phyloP scores from a whole-genome alignment of 306 rosid genomes.

The Dryas drummondii region DNA sequence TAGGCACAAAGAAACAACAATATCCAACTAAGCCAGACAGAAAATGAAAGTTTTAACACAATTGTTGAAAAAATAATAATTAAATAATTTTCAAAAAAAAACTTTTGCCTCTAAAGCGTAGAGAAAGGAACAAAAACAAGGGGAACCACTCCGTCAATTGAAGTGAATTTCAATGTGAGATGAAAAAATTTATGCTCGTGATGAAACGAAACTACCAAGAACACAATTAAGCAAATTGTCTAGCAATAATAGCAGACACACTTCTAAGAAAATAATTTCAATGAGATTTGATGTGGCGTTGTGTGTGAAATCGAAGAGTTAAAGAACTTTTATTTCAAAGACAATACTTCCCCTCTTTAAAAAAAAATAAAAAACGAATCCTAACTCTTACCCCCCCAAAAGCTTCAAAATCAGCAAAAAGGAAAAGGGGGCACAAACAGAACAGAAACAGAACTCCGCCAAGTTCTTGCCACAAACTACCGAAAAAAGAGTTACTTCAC shows the following conservation, averaged over 20 bases:
- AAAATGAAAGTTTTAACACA: background rate
- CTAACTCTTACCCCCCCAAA: background rate
- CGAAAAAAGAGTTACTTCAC: background rate
- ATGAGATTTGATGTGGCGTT: background rate
- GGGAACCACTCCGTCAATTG: too few relatives aligned
- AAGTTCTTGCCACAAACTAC: background rate
- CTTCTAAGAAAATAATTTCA: background rate
- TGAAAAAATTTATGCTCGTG: background rate
- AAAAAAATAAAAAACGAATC: too few relatives aligned
- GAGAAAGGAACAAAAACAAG: background rate
- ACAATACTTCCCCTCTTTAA: too few relatives aligned
- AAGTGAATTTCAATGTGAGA: background rate
- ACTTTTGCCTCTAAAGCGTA: background rate
- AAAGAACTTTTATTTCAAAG: too few relatives aligned
- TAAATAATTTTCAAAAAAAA: too few relatives aligned
- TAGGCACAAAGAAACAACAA: background rate
- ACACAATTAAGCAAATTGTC: background rate
- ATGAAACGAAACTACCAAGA: background rate
- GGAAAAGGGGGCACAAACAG: background rate
- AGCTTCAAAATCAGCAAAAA: background rate
- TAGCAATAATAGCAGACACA: background rate
- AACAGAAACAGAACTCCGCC: background rate
- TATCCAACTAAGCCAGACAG: background rate
- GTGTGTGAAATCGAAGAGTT: background rate
- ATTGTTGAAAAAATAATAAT: too few relatives aligned